These are phyloP conservation scores for Teunomyces kruisii DNA, from an alignment of 805 yeast species.

Conservation along the genomic window DNA sequence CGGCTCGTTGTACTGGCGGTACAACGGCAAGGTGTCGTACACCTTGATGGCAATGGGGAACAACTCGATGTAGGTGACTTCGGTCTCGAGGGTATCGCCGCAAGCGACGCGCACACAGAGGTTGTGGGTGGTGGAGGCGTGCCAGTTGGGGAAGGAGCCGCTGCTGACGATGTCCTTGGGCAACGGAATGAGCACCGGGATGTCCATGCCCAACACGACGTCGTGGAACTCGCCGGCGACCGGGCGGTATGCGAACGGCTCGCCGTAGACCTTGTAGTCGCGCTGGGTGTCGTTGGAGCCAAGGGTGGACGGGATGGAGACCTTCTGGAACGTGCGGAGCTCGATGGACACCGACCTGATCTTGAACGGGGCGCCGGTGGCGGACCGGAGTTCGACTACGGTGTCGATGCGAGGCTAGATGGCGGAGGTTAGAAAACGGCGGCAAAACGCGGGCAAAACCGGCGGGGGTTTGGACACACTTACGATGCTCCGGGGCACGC, in stretches of 20 bases:
- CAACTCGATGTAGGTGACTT: constrained; percentile 26
- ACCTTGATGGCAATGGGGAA: constrained; percentile 56
- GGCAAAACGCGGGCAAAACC: background rate
- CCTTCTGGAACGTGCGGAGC: constrained; percentile 51
- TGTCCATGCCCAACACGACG: constrained; percentile 52
- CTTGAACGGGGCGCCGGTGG: constrained; percentile 45
- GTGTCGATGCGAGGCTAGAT: constrained; percentile 58
- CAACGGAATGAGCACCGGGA: constrained; percentile 58
- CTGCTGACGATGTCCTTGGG: constrained; percentile 55
- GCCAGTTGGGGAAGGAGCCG: constrained; percentile 47
- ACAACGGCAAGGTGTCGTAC: constrained; percentile 58
- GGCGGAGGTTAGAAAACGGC: constrained; percentile 14
- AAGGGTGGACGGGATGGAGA: constrained; percentile 39
- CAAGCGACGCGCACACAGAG: constrained; percentile 39
- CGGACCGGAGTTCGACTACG: constrained; percentile 53
- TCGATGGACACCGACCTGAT: constrained; percentile 49
- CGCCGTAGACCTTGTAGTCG: constrained; percentile 33
- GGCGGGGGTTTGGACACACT: no score
- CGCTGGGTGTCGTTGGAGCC: constrained; percentile 31
- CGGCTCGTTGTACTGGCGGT: constrained; percentile 55
- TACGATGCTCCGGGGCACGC: constrained; percentile 54
- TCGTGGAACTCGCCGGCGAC: constrained; percentile 39
- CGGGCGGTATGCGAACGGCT: constrained; percentile 37
- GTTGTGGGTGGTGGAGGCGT: constrained; percentile 47
- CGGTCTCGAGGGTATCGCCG: constrained; percentile 32